phyloP scores from a whole-genome alignment of 495 filamentous ascomycete species.

The Penicillium samsonianum region DNA sequence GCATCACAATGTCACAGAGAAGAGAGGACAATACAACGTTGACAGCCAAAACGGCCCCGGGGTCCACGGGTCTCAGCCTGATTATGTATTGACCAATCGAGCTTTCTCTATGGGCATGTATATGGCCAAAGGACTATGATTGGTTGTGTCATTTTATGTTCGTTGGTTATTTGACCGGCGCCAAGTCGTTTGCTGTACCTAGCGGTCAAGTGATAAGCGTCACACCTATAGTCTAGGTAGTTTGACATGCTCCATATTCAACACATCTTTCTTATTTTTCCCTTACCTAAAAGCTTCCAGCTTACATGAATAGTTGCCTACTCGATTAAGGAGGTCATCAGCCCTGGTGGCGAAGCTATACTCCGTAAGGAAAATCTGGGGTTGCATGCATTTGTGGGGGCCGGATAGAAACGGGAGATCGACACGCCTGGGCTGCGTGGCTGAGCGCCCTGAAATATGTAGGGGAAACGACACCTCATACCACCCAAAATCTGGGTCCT shows the following conservation, averaged over 20 bases:
- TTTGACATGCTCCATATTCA: no score
- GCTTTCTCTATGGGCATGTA: neutral
- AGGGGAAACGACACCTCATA: neutral
- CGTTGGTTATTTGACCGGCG: neutral
- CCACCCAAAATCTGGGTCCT: neutral
- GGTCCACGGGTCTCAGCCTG: neutral
- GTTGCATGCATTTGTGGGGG: neutral
- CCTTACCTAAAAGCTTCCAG: no score
- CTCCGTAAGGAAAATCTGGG: neutral
- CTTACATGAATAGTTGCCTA: neutral
- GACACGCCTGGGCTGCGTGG: neutral
- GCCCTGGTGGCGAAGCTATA: no score
- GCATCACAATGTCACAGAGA: neutral
- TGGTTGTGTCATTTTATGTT: neutral
- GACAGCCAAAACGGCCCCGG: no score
- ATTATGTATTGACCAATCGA: neutral
- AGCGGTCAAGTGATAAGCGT: neutral
- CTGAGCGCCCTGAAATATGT: neutral
- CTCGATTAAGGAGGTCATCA: neutral
- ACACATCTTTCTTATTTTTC: neutral
- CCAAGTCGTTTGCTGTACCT: neutral
- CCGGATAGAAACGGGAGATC: slow-evolving; percentile 1
- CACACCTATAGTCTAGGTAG: neutral
- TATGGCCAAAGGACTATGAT: neutral
- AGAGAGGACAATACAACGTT: neutral